Evolutionary conservation across 352 stramenopile genomes (phyloP).

Genomic region (Peronosclerospora sorghi): DNA sequence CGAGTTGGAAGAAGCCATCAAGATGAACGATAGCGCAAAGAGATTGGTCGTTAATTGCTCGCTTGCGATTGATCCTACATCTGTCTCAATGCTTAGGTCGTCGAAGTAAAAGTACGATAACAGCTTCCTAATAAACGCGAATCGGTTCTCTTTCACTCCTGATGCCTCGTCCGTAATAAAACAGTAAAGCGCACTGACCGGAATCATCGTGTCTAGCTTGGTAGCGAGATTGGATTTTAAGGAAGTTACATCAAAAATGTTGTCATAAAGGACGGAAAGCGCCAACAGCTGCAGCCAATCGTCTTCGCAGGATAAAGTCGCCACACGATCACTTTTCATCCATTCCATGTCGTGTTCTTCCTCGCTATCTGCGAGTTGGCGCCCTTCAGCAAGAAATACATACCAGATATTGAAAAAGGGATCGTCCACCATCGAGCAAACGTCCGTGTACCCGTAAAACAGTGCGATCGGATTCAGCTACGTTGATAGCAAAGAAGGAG

Average conservation of each 20-base stretch:
- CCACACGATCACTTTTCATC: constrained; percentile 4
- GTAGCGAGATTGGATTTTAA: constrained; percentile 10
- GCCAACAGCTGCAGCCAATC: constrained; percentile 29
- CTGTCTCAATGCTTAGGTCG: constrained; percentile 29
- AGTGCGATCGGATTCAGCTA: constrained; percentile 37
- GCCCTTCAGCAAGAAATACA: constrained; percentile 16
- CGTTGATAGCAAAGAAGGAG: constrained; percentile 21
- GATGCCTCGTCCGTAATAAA: constrained; percentile 16
- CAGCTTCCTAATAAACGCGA: constrained; percentile 30
- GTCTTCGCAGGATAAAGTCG: constrained; percentile 11
- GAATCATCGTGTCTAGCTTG: constrained; percentile 43
- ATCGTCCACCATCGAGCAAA: constrained; percentile 39
- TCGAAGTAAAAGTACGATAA: constrained; percentile 13
- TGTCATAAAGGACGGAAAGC: constrained; percentile 15
- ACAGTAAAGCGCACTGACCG: constrained; percentile 30
- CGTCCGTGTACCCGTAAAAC: constrained; percentile 37
- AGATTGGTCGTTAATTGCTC: too few relatives aligned
- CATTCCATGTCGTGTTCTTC: not conserved
- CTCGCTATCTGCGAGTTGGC: constrained; percentile 1
- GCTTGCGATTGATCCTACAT: constrained; percentile 23
- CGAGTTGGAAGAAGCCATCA: too few relatives aligned
- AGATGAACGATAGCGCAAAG: too few relatives aligned
- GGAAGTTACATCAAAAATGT: constrained; percentile 10
- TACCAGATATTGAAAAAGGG: constrained; percentile 60
- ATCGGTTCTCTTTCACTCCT: not conserved